Conservation (phyloP, 805 yeast genomes). For the Suhomyces pyralidae region DNA sequence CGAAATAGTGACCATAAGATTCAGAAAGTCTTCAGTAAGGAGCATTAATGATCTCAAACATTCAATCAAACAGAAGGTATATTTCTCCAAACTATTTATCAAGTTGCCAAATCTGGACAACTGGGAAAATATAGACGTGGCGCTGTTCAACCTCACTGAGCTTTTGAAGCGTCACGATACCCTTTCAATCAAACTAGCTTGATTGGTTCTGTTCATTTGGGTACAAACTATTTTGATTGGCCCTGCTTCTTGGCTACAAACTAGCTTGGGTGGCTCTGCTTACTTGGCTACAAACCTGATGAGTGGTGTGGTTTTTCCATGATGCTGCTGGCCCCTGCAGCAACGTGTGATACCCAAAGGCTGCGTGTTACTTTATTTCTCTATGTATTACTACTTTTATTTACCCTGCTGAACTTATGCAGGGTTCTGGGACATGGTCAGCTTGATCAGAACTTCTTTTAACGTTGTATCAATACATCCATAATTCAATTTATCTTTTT, state of each 20-base stretch:
- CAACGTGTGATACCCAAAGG: neutral
- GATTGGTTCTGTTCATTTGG: neutral
- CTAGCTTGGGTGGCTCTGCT: neutral
- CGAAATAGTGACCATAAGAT: conserved; percentile 25
- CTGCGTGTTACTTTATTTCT: neutral
- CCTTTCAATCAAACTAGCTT: conserved; percentile 3
- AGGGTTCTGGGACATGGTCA: neutral
- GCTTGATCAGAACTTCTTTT: neutral
- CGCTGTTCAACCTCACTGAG: conserved; percentile 18
- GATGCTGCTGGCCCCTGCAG: neutral
- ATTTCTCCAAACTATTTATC: conserved; percentile 25
- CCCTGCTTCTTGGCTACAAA: no score
- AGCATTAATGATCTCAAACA: conserved; percentile 24
- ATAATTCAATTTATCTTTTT: neutral
- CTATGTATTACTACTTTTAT: neutral
- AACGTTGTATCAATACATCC: neutral
- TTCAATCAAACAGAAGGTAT: conserved; percentile 21
- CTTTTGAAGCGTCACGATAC: conserved; percentile 13
- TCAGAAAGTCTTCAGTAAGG: conserved; percentile 20
- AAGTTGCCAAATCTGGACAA: conserved; percentile 18
- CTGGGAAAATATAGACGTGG: conserved; percentile 27
- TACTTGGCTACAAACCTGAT: neutral
- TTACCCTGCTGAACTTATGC: neutral
- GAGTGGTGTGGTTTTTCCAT: neutral
- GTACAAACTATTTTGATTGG: no score